phyloP scores from a whole-genome alignment of 2,329 filamentous ascomycete species.

The Fusarium succisae region DNA sequence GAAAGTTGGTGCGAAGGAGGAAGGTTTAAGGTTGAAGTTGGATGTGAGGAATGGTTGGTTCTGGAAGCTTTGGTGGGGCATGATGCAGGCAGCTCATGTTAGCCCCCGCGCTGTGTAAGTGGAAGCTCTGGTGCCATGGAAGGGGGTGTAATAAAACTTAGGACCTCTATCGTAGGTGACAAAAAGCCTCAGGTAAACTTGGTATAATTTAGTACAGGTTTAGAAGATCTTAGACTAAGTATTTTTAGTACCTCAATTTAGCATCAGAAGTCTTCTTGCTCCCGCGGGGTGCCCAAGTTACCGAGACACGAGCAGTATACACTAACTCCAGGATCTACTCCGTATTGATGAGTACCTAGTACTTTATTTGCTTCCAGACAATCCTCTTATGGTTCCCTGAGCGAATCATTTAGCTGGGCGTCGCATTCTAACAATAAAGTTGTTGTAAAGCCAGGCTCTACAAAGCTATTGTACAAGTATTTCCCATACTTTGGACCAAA shows the following conservation, averaged over 20 bases:
- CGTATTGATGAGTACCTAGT: too few relatives aligned
- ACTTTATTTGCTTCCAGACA: not conserved
- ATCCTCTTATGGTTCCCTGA: not conserved
- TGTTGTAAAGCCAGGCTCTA: not conserved
- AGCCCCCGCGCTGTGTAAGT: not conserved
- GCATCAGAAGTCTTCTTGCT: too few relatives aligned
- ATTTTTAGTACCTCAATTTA: too few relatives aligned
- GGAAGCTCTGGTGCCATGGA: not conserved
- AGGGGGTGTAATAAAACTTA: too few relatives aligned
- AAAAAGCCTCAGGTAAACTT: too few relatives aligned
- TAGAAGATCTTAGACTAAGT: too few relatives aligned
- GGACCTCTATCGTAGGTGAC: too few relatives aligned
- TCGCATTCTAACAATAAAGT: not conserved
- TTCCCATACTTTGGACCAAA: not conserved
- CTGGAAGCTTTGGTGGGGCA: slow-evolving; percentile 48
- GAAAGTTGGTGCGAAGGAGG: not conserved
- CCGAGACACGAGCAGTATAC: too few relatives aligned
- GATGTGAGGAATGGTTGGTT: slow-evolving; percentile 35
- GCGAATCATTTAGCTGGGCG: not conserved
- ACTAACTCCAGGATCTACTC: not conserved
- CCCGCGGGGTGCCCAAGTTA: too few relatives aligned
- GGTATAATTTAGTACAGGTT: too few relatives aligned
- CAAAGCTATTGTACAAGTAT: not conserved
- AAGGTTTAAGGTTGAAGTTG: not conserved
- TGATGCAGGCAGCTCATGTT: not conserved